Percentiles rank a stretch among this genome's conserved stretches.
phyloP scores from a whole-genome alignment of 768 basidiomycete genomes.

The Phaeotremella skinneri region DNA sequence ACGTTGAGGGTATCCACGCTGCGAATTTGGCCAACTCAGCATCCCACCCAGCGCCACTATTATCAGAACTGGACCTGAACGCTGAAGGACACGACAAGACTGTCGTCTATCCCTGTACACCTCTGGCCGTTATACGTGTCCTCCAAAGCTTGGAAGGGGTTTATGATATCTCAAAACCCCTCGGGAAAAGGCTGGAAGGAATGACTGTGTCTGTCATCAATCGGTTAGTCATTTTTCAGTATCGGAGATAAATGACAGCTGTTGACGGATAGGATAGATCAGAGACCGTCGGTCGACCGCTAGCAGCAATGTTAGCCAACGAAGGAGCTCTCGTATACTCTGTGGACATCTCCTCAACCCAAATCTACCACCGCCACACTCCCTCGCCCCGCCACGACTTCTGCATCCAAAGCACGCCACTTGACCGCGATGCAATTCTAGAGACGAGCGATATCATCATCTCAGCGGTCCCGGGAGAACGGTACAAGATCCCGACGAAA shows the following conservation, averaged over 20 bases:
- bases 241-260: not conserved
- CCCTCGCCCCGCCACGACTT: not conserved
- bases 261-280: slow-evolving; percentile 19
- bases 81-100: not conserved
- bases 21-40: not conserved
- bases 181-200: slow-evolving; percentile 15
- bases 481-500: slow-evolving; percentile 22
- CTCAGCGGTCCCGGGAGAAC: slow-evolving; percentile 24
- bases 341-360: slow-evolving; percentile 24
- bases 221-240: slow-evolving; percentile 14
- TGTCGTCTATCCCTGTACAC: slow-evolving; percentile 27
- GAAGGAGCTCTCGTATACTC: slow-evolving; percentile 26
- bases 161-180: slow-evolving; percentile 6
- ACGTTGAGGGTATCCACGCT: slow-evolving; percentile 22
- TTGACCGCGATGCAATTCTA: not conserved
- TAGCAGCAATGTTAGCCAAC: slow-evolving; percentile 30
- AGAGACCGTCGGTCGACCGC: slow-evolving; percentile 31
- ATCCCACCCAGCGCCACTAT: slow-evolving; percentile 4
- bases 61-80: not conserved
- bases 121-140: slow-evolving; percentile 20
- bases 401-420: not conserved
- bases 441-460: slow-evolving; percentile 20
- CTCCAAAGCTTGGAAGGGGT: slow-evolving; percentile 17
- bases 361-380: slow-evolving; percentile 15
- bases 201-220: slow-evolving; percentile 28